These are phyloP conservation scores for Aegilops bicornis DNA, from an alignment of 176 grass and related monocot genomes.

Conservation along the genomic window DNA sequence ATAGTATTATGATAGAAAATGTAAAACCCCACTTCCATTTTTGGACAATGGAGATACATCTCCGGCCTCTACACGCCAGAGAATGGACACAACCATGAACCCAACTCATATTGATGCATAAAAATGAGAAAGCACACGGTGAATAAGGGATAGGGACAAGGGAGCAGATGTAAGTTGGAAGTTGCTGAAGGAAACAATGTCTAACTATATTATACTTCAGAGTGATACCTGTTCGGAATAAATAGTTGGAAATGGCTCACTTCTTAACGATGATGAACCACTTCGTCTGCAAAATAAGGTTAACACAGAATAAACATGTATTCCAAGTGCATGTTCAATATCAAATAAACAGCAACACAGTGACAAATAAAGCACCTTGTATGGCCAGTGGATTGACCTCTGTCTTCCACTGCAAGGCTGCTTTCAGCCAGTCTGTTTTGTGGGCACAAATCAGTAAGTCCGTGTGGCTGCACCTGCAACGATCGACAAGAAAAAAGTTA, in stretches of 20 bases:
- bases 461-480: background rate
- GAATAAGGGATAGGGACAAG: background rate
- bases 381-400: background rate
- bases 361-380: constrained; percentile 26
- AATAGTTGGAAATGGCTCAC: background rate
- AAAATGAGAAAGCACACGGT: constrained; percentile 19
- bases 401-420: constrained; percentile 16
- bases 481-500: background rate
- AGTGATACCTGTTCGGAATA: constrained; percentile 27
- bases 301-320: constrained; percentile 4
- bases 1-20: constrained; percentile 9
- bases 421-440: constrained; percentile 24
- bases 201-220: constrained; percentile 8
- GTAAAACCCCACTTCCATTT: background rate
- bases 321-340: constrained; percentile 19
- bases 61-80: background rate
- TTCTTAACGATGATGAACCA: constrained; percentile 16
- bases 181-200: background rate
- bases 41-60: background rate
- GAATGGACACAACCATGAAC: background rate
- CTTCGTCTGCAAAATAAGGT: constrained; percentile 28
- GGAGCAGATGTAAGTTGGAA: constrained; percentile 7
- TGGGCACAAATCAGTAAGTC: background rate
- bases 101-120: background rate
- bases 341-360: constrained; percentile 12